phyloP scores from a whole-genome alignment of 2,329 filamentous ascomycete species.

The Claviceps cyperi region DNA sequence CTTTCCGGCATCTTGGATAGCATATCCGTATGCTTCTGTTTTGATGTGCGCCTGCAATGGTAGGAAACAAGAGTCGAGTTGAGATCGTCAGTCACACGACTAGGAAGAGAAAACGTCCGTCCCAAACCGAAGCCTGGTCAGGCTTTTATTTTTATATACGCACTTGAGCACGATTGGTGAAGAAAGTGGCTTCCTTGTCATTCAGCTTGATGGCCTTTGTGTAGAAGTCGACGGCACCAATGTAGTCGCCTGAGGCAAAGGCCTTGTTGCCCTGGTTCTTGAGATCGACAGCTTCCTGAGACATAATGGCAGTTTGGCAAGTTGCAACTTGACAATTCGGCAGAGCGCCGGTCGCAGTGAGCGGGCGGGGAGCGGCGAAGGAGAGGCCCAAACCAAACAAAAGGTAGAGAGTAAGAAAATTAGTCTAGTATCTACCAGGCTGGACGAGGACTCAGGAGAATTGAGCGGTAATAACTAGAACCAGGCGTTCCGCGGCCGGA shows the following conservation, averaged over 20 bases:
- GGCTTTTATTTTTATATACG: conserved; percentile 14
- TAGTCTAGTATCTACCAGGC: neutral
- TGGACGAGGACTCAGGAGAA: neutral
- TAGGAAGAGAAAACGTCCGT: conserved; percentile 5
- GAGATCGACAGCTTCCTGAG: conserved; percentile 59
- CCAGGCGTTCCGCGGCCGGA: neutral
- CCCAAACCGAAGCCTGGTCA: conserved; percentile 4
- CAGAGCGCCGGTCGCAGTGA: conserved; percentile 1
- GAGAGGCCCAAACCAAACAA: neutral
- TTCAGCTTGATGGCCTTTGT: conserved; percentile 75
- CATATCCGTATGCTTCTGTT: conserved; percentile 86
- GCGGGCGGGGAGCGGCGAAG: neutral
- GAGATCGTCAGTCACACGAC: conserved; percentile 32
- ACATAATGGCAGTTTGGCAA: conserved; percentile 19
- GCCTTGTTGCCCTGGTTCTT: conserved; percentile 94
- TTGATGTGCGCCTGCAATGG: conserved; percentile 73
- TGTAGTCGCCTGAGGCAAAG: conserved; percentile 80
- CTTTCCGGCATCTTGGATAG: conserved; percentile 77
- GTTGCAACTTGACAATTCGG: neutral
- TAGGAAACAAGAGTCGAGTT: neutral
- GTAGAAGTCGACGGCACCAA: conserved; percentile 67
- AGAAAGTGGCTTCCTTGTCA: conserved; percentile 76
- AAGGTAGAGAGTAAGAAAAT: neutral
- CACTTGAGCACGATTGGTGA: conserved; percentile 89
- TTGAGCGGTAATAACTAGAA: neutral